phyloP scores from a whole-genome alignment of 2,329 filamentous ascomycete species.

The Diaporthe sp. region DNA sequence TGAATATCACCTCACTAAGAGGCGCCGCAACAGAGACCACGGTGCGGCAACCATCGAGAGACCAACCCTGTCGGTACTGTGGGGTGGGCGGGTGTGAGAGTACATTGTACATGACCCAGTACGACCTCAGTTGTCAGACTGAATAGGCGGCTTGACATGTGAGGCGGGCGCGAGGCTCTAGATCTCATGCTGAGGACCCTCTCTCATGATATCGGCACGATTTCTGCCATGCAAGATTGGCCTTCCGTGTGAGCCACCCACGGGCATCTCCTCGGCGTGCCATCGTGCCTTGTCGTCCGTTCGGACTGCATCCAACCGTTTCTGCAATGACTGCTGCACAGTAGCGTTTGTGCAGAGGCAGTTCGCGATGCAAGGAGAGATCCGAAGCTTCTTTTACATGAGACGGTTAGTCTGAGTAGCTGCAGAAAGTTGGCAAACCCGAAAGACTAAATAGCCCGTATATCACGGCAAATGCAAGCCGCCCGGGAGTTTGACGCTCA shows the following conservation, averaged over 20 bases:
- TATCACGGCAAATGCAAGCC: conserved; percentile 13
- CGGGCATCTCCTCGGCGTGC: conserved; percentile 12
- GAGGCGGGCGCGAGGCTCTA: conserved; percentile 27
- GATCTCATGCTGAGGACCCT: not conserved
- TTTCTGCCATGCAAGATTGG: conserved; percentile 29
- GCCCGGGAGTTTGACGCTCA: conserved; percentile 6
- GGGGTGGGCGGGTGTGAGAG: not conserved
- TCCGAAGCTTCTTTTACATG: conserved; percentile 23
- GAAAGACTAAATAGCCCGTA: conserved; percentile 9
- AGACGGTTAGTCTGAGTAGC: conserved; percentile 15
- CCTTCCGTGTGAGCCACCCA: conserved; percentile 18
- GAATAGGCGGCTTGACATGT: conserved; percentile 27
- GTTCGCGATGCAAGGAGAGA: conserved; percentile 26
- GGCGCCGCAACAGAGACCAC: conserved; percentile 33
- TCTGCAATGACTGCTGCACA: conserved; percentile 11
- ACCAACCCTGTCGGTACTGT: conserved; percentile 14
- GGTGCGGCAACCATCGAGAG: conserved; percentile 33
- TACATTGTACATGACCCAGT: conserved; percentile 21
- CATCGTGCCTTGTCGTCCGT: conserved; percentile 20
- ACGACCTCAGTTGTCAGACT: conserved; percentile 20
- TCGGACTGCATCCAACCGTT: conserved; percentile 6
- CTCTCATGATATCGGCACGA: conserved; percentile 7
- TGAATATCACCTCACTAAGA: conserved; percentile 36
- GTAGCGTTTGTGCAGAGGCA: conserved; percentile 13
- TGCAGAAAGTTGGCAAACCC: conserved; percentile 16